Conservation (phyloP, 805 yeast genomes). For the Kodamaea kaohsiungensis region DNA sequence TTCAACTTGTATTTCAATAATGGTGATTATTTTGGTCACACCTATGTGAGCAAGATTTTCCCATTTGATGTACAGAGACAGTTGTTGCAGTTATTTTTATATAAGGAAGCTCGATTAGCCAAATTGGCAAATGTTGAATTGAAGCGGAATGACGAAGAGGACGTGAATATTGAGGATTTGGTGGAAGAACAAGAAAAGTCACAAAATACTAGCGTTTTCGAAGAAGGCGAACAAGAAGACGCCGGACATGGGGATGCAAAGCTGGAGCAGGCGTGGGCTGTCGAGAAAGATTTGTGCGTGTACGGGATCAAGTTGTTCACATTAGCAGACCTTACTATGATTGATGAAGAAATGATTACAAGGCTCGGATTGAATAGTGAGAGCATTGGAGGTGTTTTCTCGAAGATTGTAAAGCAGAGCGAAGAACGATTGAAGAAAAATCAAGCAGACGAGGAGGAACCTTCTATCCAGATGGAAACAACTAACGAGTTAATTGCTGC, state of each 20-base stretch:
- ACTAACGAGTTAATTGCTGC: background rate
- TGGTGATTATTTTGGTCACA: constrained; percentile 16
- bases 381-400: constrained; percentile 34
- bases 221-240: constrained; percentile 1
- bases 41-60: constrained; percentile 22
- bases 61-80: constrained; percentile 29
- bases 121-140: constrained; percentile 35
- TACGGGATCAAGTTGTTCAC: constrained; percentile 40
- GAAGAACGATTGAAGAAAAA: constrained; percentile 10
- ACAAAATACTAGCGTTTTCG: constrained; percentile 9
- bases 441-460: background rate
- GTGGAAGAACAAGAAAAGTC: constrained; percentile 7
- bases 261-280: constrained; percentile 27
- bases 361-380: constrained; percentile 41
- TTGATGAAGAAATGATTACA: constrained; percentile 21
- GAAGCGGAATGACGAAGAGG: constrained; percentile 56
- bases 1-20: constrained; percentile 36
- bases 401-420: constrained; percentile 23
- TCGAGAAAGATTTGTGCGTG: constrained; percentile 44
- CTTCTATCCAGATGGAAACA: background rate
- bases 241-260: background rate
- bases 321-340: constrained; percentile 34
- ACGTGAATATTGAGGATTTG: constrained; percentile 38
- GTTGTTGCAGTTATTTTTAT: constrained; percentile 45
- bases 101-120: constrained; percentile 50